Evolutionary conservation across 805 yeast genomes (phyloP), one percentile per base, ranked within the genome.

Genomic region (Yarrowia phangngaensis): DNA sequence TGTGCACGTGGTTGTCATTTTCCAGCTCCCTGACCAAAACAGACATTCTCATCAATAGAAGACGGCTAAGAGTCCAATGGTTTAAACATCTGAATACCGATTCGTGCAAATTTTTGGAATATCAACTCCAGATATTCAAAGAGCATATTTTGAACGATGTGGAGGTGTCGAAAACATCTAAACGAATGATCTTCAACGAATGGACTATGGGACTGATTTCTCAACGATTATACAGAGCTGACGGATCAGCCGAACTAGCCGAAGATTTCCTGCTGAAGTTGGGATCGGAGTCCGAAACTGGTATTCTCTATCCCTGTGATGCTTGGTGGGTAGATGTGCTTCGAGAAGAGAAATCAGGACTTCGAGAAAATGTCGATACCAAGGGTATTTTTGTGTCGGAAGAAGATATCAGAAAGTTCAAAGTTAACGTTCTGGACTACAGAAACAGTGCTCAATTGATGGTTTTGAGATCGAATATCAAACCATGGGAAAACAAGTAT

Each of bases 101-200:
- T 60, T 66, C 78, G 8, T 60, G 64, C 6, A 69, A 67, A 1
- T 47, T 72, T 3, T 59, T 80, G 9, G 50, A 51, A 0, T 46
- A 60, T 16, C 67, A 81, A 0, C 50, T 85, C 3, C 60, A 63
- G 0, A 70, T 78, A 19, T 66, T 86, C 51, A 75, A 71, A 13
- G 59, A 65, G 1, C 66, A 68, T 16, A 72, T 89, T 2, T 58
- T 86, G 26, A 61, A 66, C 20, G 97, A 89, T 55, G 58, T 68
- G 2, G 65, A 73, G 9, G 82, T 79, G 60, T 77, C 77, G 55
- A 81, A 79, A 58, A 69, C 80, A 52, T 75, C 87, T 0, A 89
- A 88, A 61, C 75, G 86, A 53, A 77, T 78, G 52, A 73, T 88
- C 12, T 74, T 90, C 58, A 86, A 85, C 56, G 97, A 89, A 60